A percentile compares a stretch with the other conserved stretches of the same genome.
These are phyloP conservation scores for Phytophthora constricta DNA, from an alignment of 352 stramenopile genomes.

Conservation along the genomic window DNA sequence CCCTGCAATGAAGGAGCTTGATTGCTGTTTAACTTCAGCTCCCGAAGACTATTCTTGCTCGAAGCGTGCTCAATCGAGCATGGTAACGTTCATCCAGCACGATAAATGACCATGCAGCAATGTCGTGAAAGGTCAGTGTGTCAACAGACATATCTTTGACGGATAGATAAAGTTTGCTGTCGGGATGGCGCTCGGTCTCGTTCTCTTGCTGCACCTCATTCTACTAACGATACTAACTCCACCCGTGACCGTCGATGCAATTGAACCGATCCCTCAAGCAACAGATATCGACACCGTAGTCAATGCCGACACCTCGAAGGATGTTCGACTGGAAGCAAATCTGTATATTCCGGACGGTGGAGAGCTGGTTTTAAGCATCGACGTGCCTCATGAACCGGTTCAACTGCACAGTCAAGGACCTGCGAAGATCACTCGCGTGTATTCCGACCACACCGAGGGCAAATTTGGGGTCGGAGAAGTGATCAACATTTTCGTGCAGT, in stretches of 20 bases:
- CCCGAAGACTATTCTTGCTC: background rate
- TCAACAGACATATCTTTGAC: background rate
- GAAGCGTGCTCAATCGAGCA: no score
- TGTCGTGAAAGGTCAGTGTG: background rate
- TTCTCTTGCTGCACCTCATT: constrained; percentile 18
- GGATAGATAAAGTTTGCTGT: background rate
- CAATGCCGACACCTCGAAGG: constrained; percentile 51
- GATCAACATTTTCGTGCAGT: constrained; percentile 72
- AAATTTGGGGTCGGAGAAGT: constrained; percentile 64
- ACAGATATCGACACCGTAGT: constrained; percentile 56
- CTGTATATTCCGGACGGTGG: constrained; percentile 74
- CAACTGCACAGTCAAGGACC: constrained; percentile 54
- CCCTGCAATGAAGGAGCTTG: no score
- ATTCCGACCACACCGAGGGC: constrained; percentile 54
- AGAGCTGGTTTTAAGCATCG: constrained; percentile 67
- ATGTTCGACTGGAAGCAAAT: constrained; percentile 72
- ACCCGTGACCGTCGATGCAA: background rate
- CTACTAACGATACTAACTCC: constrained; percentile 3
- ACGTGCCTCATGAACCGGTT: constrained; percentile 67
- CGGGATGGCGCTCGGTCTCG: background rate
- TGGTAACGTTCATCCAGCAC: background rate
- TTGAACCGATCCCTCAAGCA: constrained; percentile 58
- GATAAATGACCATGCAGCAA: no score
- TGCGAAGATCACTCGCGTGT: constrained; percentile 71
- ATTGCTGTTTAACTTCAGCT: no score